Conservation (phyloP, 768 basidiomycete genomes). For the Suillus clintonianus region DNA sequence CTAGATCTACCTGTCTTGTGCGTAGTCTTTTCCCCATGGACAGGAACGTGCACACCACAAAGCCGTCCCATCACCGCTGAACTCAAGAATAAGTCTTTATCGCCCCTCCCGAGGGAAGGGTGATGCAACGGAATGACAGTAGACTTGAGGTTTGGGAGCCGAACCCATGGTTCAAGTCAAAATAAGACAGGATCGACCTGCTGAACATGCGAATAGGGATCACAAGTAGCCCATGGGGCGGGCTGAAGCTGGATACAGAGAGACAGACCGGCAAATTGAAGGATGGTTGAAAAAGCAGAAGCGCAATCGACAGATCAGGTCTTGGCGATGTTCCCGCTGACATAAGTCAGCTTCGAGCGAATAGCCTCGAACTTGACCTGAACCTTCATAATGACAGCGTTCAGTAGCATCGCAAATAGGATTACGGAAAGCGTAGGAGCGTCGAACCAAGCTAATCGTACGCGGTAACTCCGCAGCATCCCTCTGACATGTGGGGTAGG, state of each 20-base stretch:
- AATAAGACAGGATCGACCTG: constrained; percentile 13
- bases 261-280: constrained; percentile 26
- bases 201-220: constrained; percentile 7
- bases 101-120: constrained; percentile 44
- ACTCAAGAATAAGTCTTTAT: constrained; percentile 64
- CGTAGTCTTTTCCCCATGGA: constrained; percentile 14
- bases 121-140: constrained; percentile 37
- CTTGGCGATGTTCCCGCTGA: constrained; percentile 27
- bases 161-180: constrained; percentile 14
- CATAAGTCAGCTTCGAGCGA: constrained; percentile 1
- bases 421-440: not conserved
- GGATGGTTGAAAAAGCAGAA: constrained; percentile 17
- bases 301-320: constrained; percentile 26
- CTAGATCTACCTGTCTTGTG: constrained; percentile 19
- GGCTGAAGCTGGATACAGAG: not conserved
- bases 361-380: constrained; percentile 1
- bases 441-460: constrained; percentile 38
- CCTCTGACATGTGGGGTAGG: constrained; percentile 19
- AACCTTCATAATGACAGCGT: constrained; percentile 5
- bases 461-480: constrained; percentile 23
- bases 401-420: not conserved
- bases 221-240: not conserved
- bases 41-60: constrained; percentile 14
- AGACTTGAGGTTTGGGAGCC: constrained; percentile 13
- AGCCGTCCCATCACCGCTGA: constrained; percentile 32